Percentiles rank a stretch among this genome's conserved stretches.
phyloP scores from a whole-genome alignment of 805 yeast genomes.

The Candida parachauliodes region DNA sequence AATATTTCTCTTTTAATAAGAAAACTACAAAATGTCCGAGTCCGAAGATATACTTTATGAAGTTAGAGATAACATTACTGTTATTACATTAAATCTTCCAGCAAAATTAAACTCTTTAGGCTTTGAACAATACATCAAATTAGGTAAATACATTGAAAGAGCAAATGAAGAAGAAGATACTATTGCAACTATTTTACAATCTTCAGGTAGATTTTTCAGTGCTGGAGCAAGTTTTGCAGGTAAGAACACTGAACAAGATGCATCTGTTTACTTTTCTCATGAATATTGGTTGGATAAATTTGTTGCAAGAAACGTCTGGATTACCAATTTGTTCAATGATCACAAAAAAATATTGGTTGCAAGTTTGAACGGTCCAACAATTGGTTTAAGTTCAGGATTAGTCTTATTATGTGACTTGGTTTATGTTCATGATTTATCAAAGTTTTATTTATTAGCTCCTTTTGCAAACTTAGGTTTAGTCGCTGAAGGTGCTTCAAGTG shows the following conservation, averaged over 20 bases:
- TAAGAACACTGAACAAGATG: slow-evolving; percentile 25
- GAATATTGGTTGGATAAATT: slow-evolving; percentile 53
- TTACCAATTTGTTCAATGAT: slow-evolving; percentile 64
- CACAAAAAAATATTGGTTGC: slow-evolving; percentile 69
- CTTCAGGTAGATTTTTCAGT: slow-evolving; percentile 73
- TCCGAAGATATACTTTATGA: slow-evolving; percentile 38
- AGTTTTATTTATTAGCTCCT: slow-evolving; percentile 63
- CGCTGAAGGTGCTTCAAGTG: slow-evolving; percentile 74
- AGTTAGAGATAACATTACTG: slow-evolving; percentile 46
- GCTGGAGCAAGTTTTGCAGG: slow-evolving; percentile 78
- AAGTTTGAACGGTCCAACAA: slow-evolving; percentile 83
- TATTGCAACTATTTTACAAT: slow-evolving; percentile 59
- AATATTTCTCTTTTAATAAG: too few relatives aligned
- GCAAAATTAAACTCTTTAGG: slow-evolving; percentile 61
- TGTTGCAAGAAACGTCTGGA: slow-evolving; percentile 65
- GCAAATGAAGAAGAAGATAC: slow-evolving; percentile 65
- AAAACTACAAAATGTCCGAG: too few relatives aligned
- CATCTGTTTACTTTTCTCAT: slow-evolving; percentile 29
- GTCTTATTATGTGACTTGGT: slow-evolving; percentile 75
- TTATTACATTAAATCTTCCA: slow-evolving; percentile 67
- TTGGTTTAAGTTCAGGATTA: slow-evolving; percentile 74
- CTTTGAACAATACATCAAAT: slow-evolving; percentile 56
- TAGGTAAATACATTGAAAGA: slow-evolving; percentile 55
- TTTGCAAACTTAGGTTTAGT: slow-evolving; percentile 81
- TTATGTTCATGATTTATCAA: slow-evolving; percentile 57